Base-by-base conservation (phyloP, 371 early-diverging fungal genomes). In the Rhizopus stolonifer region DNA sequence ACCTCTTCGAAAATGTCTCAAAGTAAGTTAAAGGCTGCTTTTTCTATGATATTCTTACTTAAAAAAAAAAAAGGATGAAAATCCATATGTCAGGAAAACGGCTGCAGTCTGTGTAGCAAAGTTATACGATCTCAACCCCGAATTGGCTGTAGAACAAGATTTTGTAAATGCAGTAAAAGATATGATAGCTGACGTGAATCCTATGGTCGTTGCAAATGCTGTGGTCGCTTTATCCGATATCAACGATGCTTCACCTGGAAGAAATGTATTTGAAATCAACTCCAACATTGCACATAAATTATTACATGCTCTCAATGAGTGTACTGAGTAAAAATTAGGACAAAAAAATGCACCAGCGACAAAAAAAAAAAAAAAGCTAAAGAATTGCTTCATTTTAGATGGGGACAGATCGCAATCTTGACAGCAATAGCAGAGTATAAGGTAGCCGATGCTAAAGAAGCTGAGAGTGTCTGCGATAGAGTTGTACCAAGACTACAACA, bases 181-280 rank as follows among this genome's bases (percentile, higher is more conserved):
- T 36, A 74, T 96, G 72, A 71, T 99, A 19, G 83, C 90, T 0
- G 98, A 99, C 69, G 64, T 89, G 19, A 97, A 97, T 60, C 96
- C 99, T 3, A 90, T 93, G 79, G 93, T 94, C 4, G 94, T 96
- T 42, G 94, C 99, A 11, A 97, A 97, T 62, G 94, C 95, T 5
- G 95, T 98, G 31, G 89, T 92, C 2, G 96, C 97, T 3, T 76
- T 98, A 54, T 79, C 90, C 4, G 99, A 98, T 70, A 96, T 98
- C 58, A 87, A 90, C 11, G 94, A 95, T 58, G 70, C 86, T 1
- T 84, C 90, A n/a, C 80, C 82, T 1, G 76, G 74, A 44, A 85
- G 87, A 36, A 86, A 92, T 51, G 78, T 90, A 40, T 89, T 96
- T 54, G 81, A 83, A 50, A 76, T 96, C 48, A 96, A 89, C 59